Evolutionary conservation across 345 rosid genomes (phyloP).

Genomic region (Dovyalis caffra): DNA sequence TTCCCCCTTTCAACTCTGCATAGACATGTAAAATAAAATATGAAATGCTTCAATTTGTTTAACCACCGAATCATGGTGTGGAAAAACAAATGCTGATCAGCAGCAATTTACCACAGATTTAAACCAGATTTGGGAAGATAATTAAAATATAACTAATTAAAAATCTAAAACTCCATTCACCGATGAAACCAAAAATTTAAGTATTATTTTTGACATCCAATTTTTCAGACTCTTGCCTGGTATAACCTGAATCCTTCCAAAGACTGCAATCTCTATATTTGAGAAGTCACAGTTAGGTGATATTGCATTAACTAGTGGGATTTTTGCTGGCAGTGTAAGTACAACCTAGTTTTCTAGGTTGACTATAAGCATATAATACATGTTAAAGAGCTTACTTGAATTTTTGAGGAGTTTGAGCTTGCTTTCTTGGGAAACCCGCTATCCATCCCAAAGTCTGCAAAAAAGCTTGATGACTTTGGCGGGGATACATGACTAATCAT

Average conservation of each 20-base stretch:
- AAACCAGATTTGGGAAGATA: not conserved
- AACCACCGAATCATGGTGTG: not conserved
- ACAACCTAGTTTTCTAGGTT: not conserved
- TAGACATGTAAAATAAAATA: not conserved
- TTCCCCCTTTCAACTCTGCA: not conserved
- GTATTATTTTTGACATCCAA: not conserved
- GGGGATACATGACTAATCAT: constrained; percentile 88
- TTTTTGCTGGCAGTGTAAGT: not conserved
- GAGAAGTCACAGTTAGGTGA: not conserved
- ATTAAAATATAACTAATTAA: not conserved
- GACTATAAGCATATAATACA: not conserved
- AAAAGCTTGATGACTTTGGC: constrained; percentile 87
- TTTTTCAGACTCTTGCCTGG: not conserved
- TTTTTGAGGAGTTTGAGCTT: constrained; percentile 58
- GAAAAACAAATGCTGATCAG: not conserved
- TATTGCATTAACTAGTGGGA: not conserved
- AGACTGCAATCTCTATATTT: not conserved
- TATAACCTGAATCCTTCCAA: not conserved
- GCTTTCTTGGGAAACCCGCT: constrained; percentile 65
- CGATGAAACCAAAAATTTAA: not conserved
- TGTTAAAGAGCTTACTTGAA: constrained; percentile 45
- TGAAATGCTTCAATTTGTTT: not conserved
- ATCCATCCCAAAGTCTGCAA: constrained; percentile 90
- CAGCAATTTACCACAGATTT: not conserved
- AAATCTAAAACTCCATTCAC: not conserved